These are phyloP conservation scores for Hymenoscyphus linearis DNA, from an alignment of 2,329 filamentous ascomycete species.

Conservation along the genomic window DNA sequence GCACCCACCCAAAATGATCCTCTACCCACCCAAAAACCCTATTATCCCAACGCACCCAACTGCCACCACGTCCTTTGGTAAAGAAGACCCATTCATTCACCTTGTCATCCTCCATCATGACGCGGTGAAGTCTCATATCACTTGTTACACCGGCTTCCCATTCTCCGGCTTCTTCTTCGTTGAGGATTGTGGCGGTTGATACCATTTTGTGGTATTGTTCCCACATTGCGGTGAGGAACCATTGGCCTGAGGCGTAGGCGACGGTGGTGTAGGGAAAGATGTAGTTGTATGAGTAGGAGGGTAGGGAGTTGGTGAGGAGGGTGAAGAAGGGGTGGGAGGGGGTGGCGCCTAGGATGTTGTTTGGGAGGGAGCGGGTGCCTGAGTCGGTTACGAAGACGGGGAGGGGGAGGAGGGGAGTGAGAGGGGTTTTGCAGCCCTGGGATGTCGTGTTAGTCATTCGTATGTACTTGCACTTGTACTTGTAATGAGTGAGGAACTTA, in stretches of 20 bases:
- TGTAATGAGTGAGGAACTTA: slow-evolving; percentile 6
- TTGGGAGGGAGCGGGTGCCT: slow-evolving; percentile 36
- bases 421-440: slow-evolving; percentile 62
- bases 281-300: slow-evolving; percentile 62
- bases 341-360: slow-evolving; percentile 65
- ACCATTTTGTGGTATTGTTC: slow-evolving; percentile 48
- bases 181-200: background rate
- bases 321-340: slow-evolving; percentile 67
- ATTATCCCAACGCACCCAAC: slow-evolving; percentile 32
- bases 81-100: slow-evolving; percentile 31
- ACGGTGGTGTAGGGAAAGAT: slow-evolving; percentile 69
- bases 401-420: slow-evolving; percentile 63
- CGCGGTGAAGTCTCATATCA: slow-evolving; percentile 12
- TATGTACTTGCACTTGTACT: no score
- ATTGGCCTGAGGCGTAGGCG: slow-evolving; percentile 65
- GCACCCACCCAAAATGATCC: slow-evolving; percentile 11
- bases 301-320: slow-evolving; percentile 57
- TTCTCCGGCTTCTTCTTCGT: background rate
- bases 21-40: slow-evolving; percentile 29
- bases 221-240: slow-evolving; percentile 68
- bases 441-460: background rate
- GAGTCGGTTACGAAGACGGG: slow-evolving; percentile 59
- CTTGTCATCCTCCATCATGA: slow-evolving; percentile 29
- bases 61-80: slow-evolving; percentile 27
- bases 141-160: background rate